Base-by-base conservation (phyloP, 164 flowering plant species). In the Sedum album region DNA sequence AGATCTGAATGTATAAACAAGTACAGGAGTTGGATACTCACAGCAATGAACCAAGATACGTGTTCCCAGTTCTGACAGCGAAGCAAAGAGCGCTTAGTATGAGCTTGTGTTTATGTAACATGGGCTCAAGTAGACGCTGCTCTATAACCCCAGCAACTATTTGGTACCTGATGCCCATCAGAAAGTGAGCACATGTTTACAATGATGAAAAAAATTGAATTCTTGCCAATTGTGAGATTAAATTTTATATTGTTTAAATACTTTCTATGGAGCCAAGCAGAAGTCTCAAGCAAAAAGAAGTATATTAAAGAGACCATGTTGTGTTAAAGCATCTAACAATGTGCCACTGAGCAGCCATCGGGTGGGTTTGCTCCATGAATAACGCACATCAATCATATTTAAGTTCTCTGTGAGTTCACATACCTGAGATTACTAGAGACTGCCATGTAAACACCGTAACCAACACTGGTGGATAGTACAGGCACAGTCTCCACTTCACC, bases 341-440 rank as follows among this genome's bases (percentile, higher is more conserved):
- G 42, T 39, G 13, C 4, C 41, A 38, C 4, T 38, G 9, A 9
- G 41, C 4, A 39, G 13, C 42, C 42, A 39, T 39, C 13, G 8
- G 13, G 13, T 35, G 38, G 38, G 7, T 35, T 35, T 35, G 38
- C 3, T 35, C 7, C 7, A 35, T 35, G 38, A 35, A 3, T 3
- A 35, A 35, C 7, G 38, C 38, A 35, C n/a, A n/a, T n/a, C 31
- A 46, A 31, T 48, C 60, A 67, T 25, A 21, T 51, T 48, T 48
- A n/a, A 65, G 4, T 31, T 30, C 36, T 41, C 36, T 44, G 11
- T 18, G 23, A 64, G 44, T 9, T 26, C 38, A 67, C 80, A 67
- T 79, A 93, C 98, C 99, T 87, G 62, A 94, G 93, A 75, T 94
- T 94, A 84, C 98, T 94, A 25, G 98, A 94, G 71, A 91, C 81